These are phyloP conservation scores for Cochlearia excelsa DNA, from an alignment of 345 rosid genomes.

Conservation along the genomic window DNA sequence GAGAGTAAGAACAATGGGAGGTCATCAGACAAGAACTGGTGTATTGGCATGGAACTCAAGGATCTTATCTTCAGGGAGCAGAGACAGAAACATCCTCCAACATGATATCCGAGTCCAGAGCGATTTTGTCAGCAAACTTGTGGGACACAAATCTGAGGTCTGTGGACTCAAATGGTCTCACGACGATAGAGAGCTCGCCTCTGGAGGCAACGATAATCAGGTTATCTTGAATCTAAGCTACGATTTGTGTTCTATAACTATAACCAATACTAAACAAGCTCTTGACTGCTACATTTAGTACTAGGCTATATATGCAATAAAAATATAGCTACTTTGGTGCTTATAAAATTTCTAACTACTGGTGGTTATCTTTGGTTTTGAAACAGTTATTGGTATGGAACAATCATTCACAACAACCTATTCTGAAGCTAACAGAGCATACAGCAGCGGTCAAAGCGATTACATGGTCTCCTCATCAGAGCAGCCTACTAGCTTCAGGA, in stretches of 20 bases:
- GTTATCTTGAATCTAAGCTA: slow-evolving; percentile 34
- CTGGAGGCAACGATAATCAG: slow-evolving; percentile 99
- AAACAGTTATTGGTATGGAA: slow-evolving; percentile 89
- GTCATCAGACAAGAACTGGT: slow-evolving; percentile 95
- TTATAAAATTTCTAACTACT: background rate
- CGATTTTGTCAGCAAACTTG: slow-evolving; percentile 68
- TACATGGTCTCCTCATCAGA: slow-evolving; percentile 98
- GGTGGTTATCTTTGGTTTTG: background rate
- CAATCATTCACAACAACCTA: slow-evolving; percentile 86
- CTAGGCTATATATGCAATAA: background rate
- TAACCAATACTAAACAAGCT: background rate
- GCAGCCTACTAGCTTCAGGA: slow-evolving; percentile 86
- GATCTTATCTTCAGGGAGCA: slow-evolving; percentile 83
- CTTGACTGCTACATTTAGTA: background rate
- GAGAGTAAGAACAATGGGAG: slow-evolving; percentile 78
- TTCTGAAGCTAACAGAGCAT: slow-evolving; percentile 73
- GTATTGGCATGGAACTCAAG: slow-evolving; percentile 96
- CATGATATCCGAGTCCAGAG: slow-evolving; percentile 86
- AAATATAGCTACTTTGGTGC: slow-evolving; percentile 1
- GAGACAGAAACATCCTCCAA: slow-evolving; percentile 87
- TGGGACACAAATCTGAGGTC: slow-evolving; percentile 97
- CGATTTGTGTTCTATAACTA: background rate
- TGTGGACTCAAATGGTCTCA: slow-evolving; percentile 97
- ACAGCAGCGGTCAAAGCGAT: slow-evolving; percentile 99
- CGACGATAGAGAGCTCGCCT: slow-evolving; percentile 96